These are phyloP conservation scores for Fusarium austroafricanum DNA, from an alignment of 2,329 filamentous ascomycete species.

Conservation along the genomic window DNA sequence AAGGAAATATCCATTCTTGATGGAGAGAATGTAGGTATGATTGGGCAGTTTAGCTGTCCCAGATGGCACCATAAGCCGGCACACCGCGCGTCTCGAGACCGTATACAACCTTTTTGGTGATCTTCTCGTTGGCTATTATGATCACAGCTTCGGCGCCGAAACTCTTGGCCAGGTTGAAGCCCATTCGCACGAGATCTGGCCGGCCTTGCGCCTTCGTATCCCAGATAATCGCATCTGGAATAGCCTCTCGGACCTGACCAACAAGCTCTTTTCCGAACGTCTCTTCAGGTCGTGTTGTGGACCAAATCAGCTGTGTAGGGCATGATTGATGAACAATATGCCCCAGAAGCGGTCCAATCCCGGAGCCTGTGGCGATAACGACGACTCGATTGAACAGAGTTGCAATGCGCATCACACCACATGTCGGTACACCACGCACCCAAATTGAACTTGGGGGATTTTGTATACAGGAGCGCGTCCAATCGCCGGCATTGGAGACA, in stretches of 20 bases:
- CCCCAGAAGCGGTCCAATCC: conserved; percentile 76
- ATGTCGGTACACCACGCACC: conserved; percentile 74
- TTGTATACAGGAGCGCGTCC: conserved; percentile 74
- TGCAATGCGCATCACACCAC: conserved; percentile 75
- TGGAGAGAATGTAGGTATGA: background rate
- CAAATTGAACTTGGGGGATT: conserved; percentile 71
- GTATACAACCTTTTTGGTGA: conserved; percentile 76
- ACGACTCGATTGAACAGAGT: conserved; percentile 73
- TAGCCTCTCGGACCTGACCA: conserved; percentile 65
- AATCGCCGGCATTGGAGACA: conserved; percentile 80
- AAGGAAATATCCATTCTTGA: conserved; percentile 13
- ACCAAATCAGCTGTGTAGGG: conserved; percentile 75
- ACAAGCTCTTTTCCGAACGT: conserved; percentile 72
- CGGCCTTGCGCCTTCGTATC: conserved; percentile 71
- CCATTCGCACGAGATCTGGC: conserved; percentile 65
- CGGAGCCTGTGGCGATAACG: conserved; percentile 77
- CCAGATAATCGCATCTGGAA: conserved; percentile 73
- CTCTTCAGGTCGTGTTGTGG: conserved; percentile 67
- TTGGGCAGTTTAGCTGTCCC: conserved; percentile 62
- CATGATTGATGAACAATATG: conserved; percentile 63
- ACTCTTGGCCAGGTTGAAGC: conserved; percentile 65
- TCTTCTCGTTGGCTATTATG: conserved; percentile 75
- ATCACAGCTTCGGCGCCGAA: conserved; percentile 76
- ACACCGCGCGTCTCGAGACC: conserved; percentile 74
- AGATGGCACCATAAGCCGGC: conserved; percentile 78